Evolutionary conservation across 257 asterid genomes (phyloP).

Genomic region (Anisodus tanguticus): DNA sequence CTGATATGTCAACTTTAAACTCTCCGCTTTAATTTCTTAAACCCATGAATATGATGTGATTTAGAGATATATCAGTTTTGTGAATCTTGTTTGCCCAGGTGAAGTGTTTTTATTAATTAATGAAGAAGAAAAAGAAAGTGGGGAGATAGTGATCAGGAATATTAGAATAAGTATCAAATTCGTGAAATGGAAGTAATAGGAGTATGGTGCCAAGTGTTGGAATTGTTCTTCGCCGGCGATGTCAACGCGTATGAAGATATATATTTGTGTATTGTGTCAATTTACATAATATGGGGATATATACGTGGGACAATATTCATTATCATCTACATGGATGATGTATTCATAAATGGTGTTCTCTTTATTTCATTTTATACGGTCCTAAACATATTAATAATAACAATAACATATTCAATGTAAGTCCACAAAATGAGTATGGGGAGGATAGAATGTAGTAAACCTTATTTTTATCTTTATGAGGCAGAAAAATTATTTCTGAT

Average conservation of each 20-base stretch:
- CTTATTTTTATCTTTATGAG: no score
- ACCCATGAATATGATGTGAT: not conserved
- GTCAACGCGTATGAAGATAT: not conserved
- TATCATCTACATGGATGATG: not conserved
- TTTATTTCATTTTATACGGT: no score
- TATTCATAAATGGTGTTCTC: not conserved
- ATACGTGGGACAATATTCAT: not conserved
- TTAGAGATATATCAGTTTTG: not conserved
- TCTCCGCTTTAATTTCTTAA: not conserved
- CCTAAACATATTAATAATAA: no score
- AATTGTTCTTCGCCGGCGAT: not conserved
- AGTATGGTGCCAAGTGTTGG: not conserved
- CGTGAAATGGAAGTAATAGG: no score
- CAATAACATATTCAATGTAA: no score
- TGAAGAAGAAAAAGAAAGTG: not conserved
- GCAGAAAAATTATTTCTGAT: no score
- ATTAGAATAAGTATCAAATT: no score
- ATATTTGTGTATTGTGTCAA: no score
- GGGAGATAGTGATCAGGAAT: not conserved
- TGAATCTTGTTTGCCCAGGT: not conserved
- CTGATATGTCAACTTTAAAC: not conserved
- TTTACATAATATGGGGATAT: not conserved
- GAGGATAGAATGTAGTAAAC: no score
- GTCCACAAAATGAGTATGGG: no score
- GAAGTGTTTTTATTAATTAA: not conserved